Conservation (phyloP, 1,284 basidiomycete genomes). For the Malassezia arunalokei region DNA sequence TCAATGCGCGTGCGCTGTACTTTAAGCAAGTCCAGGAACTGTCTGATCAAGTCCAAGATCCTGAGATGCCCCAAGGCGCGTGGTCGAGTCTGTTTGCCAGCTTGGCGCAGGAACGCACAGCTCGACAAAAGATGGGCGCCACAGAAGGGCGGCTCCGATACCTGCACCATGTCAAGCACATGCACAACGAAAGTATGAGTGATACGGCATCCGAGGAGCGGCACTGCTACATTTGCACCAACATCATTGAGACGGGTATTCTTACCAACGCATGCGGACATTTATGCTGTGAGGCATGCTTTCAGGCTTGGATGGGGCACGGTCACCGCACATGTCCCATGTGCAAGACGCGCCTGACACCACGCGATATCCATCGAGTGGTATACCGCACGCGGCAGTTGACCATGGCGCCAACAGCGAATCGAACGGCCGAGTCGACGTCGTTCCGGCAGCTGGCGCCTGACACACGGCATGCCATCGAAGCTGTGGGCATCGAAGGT, state of each 20-base stretch:
- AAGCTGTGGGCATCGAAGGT: conserved; percentile 19
- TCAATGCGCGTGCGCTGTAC: conserved; percentile 32
- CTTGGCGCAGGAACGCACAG: conserved; percentile 21
- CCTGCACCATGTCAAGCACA: conserved; percentile 26
- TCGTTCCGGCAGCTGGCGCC: conserved; percentile 21
- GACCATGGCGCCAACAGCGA: background rate
- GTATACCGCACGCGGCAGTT: conserved; percentile 18
- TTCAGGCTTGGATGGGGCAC: conserved; percentile 31
- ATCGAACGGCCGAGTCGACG: background rate
- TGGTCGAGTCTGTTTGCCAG: conserved; percentile 15
- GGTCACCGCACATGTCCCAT: conserved; percentile 31
- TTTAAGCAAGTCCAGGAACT: conserved; percentile 40
- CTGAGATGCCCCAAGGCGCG: conserved; percentile 17
- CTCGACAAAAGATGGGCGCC: conserved; percentile 20
- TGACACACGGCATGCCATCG: conserved; percentile 15
- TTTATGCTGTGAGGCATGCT: conserved; percentile 35
- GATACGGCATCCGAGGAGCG: conserved; percentile 20
- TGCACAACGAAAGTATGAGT: conserved; percentile 14
- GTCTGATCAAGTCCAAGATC: conserved; percentile 36
- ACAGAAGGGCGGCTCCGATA: conserved; percentile 30
- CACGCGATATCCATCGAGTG: conserved; percentile 32
- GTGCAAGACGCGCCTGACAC: conserved; percentile 29
- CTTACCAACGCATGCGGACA: conserved; percentile 37
- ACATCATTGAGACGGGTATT: conserved; percentile 30
- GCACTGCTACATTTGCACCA: conserved; percentile 37